Conservation (phyloP, 495 filamentous ascomycete genomes). For the Pyrenula massariospora region DNA sequence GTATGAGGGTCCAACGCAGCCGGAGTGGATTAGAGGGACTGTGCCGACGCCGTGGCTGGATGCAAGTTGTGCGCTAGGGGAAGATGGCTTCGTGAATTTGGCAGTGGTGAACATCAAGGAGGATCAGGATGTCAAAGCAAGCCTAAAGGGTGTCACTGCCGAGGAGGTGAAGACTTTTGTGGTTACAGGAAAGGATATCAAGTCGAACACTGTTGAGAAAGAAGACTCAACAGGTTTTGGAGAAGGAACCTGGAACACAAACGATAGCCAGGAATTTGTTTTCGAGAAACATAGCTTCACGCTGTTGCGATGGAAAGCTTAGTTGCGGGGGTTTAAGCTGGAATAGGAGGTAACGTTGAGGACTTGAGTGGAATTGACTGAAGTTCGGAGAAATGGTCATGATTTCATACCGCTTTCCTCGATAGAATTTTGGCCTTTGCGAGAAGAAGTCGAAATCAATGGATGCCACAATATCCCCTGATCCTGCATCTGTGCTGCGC, state of each 20-base stretch:
- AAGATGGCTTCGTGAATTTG: constrained; percentile 49
- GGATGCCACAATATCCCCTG: no score
- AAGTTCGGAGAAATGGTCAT: no score
- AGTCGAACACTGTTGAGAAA: constrained; percentile 46
- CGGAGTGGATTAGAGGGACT: constrained; percentile 49
- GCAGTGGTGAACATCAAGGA: constrained; percentile 61
- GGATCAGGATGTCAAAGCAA: constrained; percentile 39
- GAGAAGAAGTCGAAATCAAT: no score
- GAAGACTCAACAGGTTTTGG: constrained; percentile 46
- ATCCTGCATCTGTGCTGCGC: no score
- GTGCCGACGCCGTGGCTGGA: constrained; percentile 62
- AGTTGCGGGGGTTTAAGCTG: no score
- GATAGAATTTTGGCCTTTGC: no score
- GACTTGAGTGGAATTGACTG: no score
- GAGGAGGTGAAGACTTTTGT: constrained; percentile 41
- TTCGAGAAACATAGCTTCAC: constrained; percentile 59
- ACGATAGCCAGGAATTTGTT: constrained; percentile 37
- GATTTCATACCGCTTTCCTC: no score
- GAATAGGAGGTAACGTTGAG: no score
- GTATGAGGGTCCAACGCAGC: constrained; percentile 53
- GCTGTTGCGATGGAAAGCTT: constrained; percentile 52
- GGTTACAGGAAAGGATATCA: constrained; percentile 42
- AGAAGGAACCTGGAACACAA: constrained; percentile 45
- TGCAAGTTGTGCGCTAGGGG: constrained; percentile 50
- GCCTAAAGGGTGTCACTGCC: constrained; percentile 36